Percentiles rank a stretch among this genome's conserved stretches.
phyloP scores from a whole-genome alignment of 1,284 basidiomycete genomes.

The Apiotrichum laibachii region DNA sequence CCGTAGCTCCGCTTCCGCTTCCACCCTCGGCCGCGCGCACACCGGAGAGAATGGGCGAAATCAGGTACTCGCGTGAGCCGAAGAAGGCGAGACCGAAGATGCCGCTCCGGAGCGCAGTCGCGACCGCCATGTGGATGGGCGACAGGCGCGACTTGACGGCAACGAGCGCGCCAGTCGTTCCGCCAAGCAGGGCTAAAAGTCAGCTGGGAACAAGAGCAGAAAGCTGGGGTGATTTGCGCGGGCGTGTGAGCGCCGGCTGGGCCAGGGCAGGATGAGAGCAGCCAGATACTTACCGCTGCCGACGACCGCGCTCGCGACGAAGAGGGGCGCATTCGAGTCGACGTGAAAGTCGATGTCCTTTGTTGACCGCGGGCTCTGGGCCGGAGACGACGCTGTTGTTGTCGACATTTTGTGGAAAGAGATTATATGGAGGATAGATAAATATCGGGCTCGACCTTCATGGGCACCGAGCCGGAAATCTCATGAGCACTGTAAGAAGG shows the following conservation, averaged over 20 bases:
- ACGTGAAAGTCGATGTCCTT: constrained; percentile 15
- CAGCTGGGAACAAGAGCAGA: neutral
- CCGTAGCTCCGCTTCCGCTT: too few relatives aligned
- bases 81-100: constrained; percentile 43
- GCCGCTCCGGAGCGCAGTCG: constrained; percentile 42
- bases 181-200: constrained; percentile 30
- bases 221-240: too few relatives aligned
- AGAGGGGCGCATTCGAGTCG: constrained; percentile 19
- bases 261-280: neutral
- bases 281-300: constrained; percentile 5
- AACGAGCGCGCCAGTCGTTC: constrained; percentile 33
- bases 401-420: neutral
- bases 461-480: too few relatives aligned
- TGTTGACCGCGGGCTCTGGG: neutral
- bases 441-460: too few relatives aligned
- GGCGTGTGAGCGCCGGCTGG: neutral
- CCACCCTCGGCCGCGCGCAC: constrained; percentile 12
- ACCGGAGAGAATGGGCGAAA: constrained; percentile 40
- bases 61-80: constrained; percentile 46
- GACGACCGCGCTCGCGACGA: constrained; percentile 18
- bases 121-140: constrained; percentile 33
- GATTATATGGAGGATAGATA: too few relatives aligned
- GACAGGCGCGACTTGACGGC: constrained; percentile 33
- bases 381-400: neutral
- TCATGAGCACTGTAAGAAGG: neutral